Conservation (phyloP, 2,329 filamentous ascomycete genomes). For the Kalmusia sp. region DNA sequence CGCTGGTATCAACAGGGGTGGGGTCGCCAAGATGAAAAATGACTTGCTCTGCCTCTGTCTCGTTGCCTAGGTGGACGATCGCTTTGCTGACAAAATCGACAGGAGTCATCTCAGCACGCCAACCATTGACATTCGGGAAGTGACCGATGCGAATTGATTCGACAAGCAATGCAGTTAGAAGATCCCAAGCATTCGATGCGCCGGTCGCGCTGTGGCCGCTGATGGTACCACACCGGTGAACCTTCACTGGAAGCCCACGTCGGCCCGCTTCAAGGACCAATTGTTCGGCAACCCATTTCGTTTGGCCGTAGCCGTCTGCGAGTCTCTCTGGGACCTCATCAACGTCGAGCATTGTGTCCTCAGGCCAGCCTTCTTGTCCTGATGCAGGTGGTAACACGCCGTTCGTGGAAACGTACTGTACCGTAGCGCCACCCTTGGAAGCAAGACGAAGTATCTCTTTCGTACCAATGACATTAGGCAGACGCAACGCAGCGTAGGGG, state of each 20-base stretch:
- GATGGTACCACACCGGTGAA: conserved; percentile 78
- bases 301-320: conserved; percentile 77
- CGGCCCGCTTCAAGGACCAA: conserved; percentile 73
- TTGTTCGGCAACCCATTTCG: conserved; percentile 82
- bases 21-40: conserved; percentile 80
- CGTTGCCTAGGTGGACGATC: conserved; percentile 72
- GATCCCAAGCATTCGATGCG: conserved; percentile 78
- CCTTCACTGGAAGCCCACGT: conserved; percentile 72
- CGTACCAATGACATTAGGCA: conserved; percentile 81
- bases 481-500: conserved; percentile 77
- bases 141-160: conserved; percentile 77
- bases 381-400: conserved; percentile 74
- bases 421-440: conserved; percentile 69
- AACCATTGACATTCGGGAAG: conserved; percentile 73
- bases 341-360: conserved; percentile 71
- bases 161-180: conserved; percentile 77
- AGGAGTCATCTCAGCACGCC: conserved; percentile 84
- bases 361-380: conserved; percentile 70
- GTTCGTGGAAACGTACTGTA: conserved; percentile 82
- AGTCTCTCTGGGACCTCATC: conserved; percentile 74
- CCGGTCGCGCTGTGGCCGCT: conserved; percentile 78
- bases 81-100: conserved; percentile 81
- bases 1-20: conserved; percentile 69
- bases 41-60: conserved; percentile 66
- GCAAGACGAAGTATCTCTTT: conserved; percentile 76